Evolutionary conservation across 106 monocot species (phyloP), one percentile per base, ranked within the genome.

Genomic region (Narthecium ossifragum): DNA sequence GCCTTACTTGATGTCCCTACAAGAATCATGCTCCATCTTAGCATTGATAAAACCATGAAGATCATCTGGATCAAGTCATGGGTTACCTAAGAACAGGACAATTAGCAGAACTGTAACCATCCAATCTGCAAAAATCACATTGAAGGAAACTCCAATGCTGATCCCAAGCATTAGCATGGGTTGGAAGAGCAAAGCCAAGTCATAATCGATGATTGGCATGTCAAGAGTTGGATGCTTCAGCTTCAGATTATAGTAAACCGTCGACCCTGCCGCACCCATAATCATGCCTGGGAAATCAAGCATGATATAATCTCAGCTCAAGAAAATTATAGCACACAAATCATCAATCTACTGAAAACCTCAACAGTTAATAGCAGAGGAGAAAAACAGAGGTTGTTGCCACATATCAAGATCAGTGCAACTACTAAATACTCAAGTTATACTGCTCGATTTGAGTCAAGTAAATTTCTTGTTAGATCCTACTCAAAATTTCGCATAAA

Each of bases 201-300:
- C 74, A 55, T 92, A 86, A 26, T 86, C 83, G 4, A 86, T 85
- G 39, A 83, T 69, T n/a, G 86, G 79, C 74, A 75, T 68, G 61
- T 82, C 73, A 18, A 85, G 53, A 31, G 90, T 82, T 9, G 90
- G 90, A 82, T 85, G 90, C 38, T 79, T 85, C 53, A 85, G 34
- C 68, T 57, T 75, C 20, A 91, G 72, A 59, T 91, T 91, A 62
- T 76, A 85, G 76, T 85, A 91, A n/a, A 91, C 85, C 26, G 90
- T 85, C 1, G 90, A 85, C 0, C 39, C 79, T 11, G 90, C 82
- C 0, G 79, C 85, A 23, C 85, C 85, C 71, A 79, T 91, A 30
- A 91, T 91, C 85, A 91, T 91, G 68, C 81, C 85, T 80, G 73
- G 9, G n/a, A n/a, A n/a, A n/a, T n/a, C n/a, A n/a, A n/a, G n/a